Base-by-base conservation (phyloP, 352 stramenopile species). In the Pythium rishiriense region DNA sequence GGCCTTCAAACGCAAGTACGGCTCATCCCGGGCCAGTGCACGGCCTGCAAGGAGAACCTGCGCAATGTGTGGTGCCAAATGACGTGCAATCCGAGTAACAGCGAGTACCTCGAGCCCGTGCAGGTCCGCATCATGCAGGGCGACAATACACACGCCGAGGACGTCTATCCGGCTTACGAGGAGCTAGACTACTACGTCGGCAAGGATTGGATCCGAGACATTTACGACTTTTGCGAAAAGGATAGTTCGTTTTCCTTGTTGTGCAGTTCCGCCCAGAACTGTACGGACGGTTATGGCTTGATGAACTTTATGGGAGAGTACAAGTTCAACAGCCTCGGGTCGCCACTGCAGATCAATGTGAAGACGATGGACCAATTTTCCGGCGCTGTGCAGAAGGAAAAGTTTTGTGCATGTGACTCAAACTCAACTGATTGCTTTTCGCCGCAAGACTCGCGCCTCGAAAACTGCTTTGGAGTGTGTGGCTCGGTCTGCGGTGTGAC, bases 51-150 rank as follows among this genome's bases (percentile, higher is more conserved):
- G 68, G 67, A 88, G 51, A 91, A 91, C 47, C 58, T 91, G 54
- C 78, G 77, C 51, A 91, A 92, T 56, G 64, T 92, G 39, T 93
- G 81, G 81, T 94, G 83, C 68, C 83, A 92, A 49, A 90, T 87
- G 54, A 81, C 80, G 7, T 94, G 85, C 62, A 84, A 87, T 61
- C 85, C 85, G 11, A 94, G 66, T 68, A 91, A 94, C 65, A 87
- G 78, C 45, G 68, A 87, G 66, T 94, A 90, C 46, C 66, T 94
- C 48, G 79, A 92, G 12, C 77, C 88, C 21, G 74, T 76, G 2
- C 79, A 91, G 45, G 81, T 94, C 2, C 78, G 79, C 5, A 66
- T 94, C 17, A 73, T 90, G 61, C 52, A 75, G 19, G 77, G 79
- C 50, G 81, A 92, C 52, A 48, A 53, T 1, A 67, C 73, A 3